These are phyloP conservation scores for Brassica nigra DNA, from an alignment of 345 rosid species.

Conservation along the genomic window DNA sequence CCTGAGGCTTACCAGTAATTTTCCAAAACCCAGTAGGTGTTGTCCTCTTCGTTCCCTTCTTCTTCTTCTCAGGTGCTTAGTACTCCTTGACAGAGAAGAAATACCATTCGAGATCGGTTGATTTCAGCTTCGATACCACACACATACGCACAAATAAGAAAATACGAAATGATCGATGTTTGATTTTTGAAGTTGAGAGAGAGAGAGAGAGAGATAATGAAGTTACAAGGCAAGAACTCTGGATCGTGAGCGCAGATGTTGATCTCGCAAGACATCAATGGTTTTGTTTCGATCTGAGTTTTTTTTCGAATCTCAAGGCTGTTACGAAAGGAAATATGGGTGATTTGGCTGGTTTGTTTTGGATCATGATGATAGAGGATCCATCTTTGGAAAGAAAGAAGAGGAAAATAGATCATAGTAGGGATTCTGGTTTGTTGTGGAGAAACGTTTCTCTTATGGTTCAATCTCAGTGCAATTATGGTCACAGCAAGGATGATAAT, in stretches of 20 bases:
- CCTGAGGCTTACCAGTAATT: constrained; percentile 41
- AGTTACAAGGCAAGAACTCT: constrained; percentile 42
- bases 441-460: no score
- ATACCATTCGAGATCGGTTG: constrained; percentile 43
- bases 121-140: constrained; percentile 11
- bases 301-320: no score
- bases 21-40: constrained; percentile 51
- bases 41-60: constrained; percentile 32
- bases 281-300: no score
- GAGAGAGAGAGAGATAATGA: background rate
- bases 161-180: constrained; percentile 3
- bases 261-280: no score
- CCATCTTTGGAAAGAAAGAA: no score
- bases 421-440: no score
- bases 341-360: no score
- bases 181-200: background rate
- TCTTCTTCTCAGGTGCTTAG: constrained; percentile 15
- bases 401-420: no score
- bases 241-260: constrained; percentile 39
- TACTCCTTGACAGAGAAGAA: constrained; percentile 36
- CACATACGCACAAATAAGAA: background rate
- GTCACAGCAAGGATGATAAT: no score
- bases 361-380: no score
- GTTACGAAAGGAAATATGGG: no score
- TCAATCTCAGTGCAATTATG: no score